Percentiles rank a stretch among this genome's conserved stretches.
Conservation (phyloP, 1,284 basidiomycete species). For the Heimioporus retisporus region DNA sequence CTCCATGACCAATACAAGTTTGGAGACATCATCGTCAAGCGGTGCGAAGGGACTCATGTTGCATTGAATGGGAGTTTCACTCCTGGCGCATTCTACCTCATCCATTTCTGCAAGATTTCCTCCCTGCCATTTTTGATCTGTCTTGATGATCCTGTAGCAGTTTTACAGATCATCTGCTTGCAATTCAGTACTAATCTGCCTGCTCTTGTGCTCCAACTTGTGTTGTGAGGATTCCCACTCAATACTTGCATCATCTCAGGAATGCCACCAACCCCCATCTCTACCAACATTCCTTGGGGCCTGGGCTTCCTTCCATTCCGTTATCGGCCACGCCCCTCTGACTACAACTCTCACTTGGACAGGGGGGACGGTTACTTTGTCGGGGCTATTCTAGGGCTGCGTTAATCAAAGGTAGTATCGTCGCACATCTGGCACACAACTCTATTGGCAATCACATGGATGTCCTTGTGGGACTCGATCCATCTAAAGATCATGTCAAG, state of each 20-base stretch:
- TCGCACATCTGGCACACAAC: no score
- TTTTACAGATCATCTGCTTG: no score
- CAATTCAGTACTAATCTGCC: no score
- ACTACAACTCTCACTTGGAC: conserved; percentile 1
- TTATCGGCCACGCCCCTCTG: neutral
- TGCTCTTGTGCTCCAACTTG: no score
- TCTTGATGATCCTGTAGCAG: neutral
- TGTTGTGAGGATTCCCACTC: no score
- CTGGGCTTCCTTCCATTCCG: no score
- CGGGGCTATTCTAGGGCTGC: neutral
- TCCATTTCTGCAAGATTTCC: neutral
- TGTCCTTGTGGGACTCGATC: conserved; percentile 1
- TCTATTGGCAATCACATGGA: conserved; percentile 6
- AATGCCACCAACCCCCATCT: no score
- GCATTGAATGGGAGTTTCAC: neutral
- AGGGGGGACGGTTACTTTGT: neutral
- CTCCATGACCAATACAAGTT: neutral
- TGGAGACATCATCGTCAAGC: neutral
- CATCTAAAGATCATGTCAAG: conserved; percentile 1
- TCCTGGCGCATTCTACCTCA: neutral
- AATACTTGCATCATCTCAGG: no score
- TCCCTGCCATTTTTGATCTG: neutral
- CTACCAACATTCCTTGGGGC: no score
- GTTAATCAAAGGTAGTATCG: neutral
- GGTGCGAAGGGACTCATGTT: neutral